Evolutionary conservation across 805 yeast genomes (phyloP).

Genomic region (Ogataea neopini): DNA sequence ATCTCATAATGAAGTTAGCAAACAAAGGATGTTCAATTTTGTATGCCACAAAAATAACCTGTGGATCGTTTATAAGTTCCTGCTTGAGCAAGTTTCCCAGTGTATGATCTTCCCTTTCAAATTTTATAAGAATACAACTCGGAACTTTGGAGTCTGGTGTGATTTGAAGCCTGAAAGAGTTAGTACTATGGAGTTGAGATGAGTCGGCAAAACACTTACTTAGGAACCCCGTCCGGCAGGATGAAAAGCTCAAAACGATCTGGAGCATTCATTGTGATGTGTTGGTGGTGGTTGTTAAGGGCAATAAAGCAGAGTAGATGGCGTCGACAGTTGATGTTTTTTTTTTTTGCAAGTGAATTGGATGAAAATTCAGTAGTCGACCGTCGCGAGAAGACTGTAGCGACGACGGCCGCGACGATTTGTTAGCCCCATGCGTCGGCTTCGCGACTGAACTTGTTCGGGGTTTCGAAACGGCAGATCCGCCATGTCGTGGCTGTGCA

Average conservation of each 20-base stretch:
- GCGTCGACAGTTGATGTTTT: constrained; percentile 2
- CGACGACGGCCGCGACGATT: too few species aligned
- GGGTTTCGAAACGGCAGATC: constrained; percentile 3
- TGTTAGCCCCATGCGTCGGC: too few species aligned
- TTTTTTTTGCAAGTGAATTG: neutral
- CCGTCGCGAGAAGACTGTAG: too few species aligned
- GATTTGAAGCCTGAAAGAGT: constrained; percentile 60
- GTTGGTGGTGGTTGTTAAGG: neutral
- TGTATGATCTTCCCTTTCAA: constrained; percentile 98
- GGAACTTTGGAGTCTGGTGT: constrained; percentile 95
- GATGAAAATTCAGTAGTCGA: constrained; percentile 1
- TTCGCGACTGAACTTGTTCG: too few species aligned
- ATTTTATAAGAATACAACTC: constrained; percentile 87
- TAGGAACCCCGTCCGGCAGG: constrained; percentile 96
- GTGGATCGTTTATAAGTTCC: constrained; percentile 80
- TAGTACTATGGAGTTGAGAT: neutral
- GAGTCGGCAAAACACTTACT: constrained; percentile 58
- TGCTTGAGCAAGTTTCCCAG: constrained; percentile 87
- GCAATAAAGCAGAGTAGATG: neutral
- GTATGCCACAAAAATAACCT: constrained; percentile 95
- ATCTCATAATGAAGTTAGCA: constrained; percentile 90
- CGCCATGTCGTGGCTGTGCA: constrained; percentile 2
- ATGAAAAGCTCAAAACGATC: constrained; percentile 96
- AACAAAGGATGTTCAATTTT: constrained; percentile 97
- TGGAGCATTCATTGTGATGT: constrained; percentile 85